These are phyloP conservation scores for Tolypocladium capitatum DNA, from an alignment of 2,329 filamentous ascomycete genomes.

Conservation along the genomic window DNA sequence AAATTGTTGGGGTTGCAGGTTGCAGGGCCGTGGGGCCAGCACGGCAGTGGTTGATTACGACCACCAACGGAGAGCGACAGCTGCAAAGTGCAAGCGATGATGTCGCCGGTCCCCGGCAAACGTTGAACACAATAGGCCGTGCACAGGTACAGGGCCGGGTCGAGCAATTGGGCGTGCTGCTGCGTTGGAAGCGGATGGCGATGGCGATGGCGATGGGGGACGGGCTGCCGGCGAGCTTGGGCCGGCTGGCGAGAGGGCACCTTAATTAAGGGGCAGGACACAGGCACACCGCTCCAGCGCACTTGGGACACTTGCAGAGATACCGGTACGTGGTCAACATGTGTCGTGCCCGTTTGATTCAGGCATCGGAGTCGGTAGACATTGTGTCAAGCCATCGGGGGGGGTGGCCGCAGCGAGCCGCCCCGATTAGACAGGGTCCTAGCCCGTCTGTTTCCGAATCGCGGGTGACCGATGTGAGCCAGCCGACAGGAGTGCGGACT, in stretches of 20 bases:
- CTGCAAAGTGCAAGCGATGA: neutral
- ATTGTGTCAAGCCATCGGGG: neutral
- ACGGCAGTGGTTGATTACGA: neutral
- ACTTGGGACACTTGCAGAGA: too few species aligned
- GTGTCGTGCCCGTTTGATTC: neutral
- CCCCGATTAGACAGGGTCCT: neutral
- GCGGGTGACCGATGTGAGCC: too few species aligned
- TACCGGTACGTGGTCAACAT: too few species aligned
- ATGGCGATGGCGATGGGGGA: neutral
- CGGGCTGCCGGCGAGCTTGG: neutral
- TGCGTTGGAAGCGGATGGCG: neutral
- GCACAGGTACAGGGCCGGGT: neutral
- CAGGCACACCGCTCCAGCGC: neutral
- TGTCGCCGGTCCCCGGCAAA: neutral
- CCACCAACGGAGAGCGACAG: neutral
- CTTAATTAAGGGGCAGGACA: too few species aligned
- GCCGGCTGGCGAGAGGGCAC: too few species aligned
- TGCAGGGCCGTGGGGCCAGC: constrained; percentile 2
- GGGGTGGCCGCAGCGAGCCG: neutral
- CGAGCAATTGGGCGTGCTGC: neutral
- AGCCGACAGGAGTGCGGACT: too few species aligned
- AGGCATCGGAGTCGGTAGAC: neutral
- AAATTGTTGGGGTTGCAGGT: constrained; percentile 4
- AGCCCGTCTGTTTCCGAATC: neutral
- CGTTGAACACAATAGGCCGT: neutral